Evolutionary conservation across 2,329 filamentous ascomycete species (phyloP), one percentile per base, ranked within the genome.

Genomic region (Blumeria hordei): DNA sequence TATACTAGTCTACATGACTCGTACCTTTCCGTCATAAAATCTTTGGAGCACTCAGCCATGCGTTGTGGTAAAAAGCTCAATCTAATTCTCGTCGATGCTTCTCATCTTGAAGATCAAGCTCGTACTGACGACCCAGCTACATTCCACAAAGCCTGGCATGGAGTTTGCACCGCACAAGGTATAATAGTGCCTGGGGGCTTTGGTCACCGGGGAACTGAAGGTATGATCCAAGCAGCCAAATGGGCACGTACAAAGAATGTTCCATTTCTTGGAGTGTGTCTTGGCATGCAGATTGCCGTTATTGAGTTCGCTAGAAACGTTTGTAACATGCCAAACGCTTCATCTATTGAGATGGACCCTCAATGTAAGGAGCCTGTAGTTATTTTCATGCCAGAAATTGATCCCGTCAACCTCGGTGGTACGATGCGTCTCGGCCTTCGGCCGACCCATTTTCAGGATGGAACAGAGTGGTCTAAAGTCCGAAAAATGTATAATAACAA

Each of bases 1-100:
- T 98, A 98, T 67, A 81, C 81, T 21, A 78, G 79, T 54, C 77
- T 90, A 3, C 80, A 88, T 55, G 90, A 96, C 67, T 83, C 85
- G 4, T 96, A 95, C 64, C 75, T 94, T 51, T 83, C 78, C 47
- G 81, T 94, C 45, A 75, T 79, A 66, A 95, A 95, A 70, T 80
- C 88, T 0, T 74, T 96, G 3, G 90, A 96, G 69, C 90, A 96
- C 69, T 79, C 85, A 1, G 81, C 88, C 5, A 95, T 96, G 88
- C 78, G 78, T 58, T 92, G 88, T 68, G 73, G 75, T 54, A 77
- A 80, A 61, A 88, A 87, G 67, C 74, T 96, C 44, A 80, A 88
- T 58, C 72, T 96, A 41, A 73, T 84, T 54, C 92, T 82, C 77
- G 81, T 96, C 41, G 88, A 96, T 65, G 78, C 90, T 0, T 80